Base-by-base conservation (phyloP, 805 yeast species). In the Myxozyma neglecta region DNA sequence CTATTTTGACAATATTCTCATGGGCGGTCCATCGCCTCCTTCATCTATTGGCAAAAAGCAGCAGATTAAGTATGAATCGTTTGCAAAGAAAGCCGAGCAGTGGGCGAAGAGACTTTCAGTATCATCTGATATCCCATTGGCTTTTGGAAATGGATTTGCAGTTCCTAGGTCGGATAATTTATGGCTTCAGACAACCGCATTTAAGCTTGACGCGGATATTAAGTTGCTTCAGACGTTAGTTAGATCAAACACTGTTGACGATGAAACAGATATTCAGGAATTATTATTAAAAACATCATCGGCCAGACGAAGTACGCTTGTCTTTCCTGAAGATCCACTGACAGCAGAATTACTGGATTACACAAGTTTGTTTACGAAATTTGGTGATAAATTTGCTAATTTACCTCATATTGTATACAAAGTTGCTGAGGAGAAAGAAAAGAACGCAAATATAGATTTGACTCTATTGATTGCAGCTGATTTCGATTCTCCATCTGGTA, bases 91-190 rank as follows among this genome's bases (percentile, higher is more conserved):
- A 9, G 60, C 72, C 1, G 40, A 29, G 3, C 60, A 66, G 6
- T 77, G 79, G 79, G 46, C 61, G 9, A 56, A 63, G n/a, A 67
- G 71, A 5, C 68, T 77, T 49, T 75, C 73, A 0, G 76, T 84
- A 40, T 78, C 81, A 6, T 73, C 86, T 34, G 68, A 69, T 0
- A 70, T 72, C 0, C 85, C 93, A 0, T 72, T 81, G 0, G 75
- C 90, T 3, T 79, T 90, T 53, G 83, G 84, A 35, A 88, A 93
- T 72, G 98, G 98, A 48, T 85, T 86, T 6, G 80, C 88, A 16
- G 75, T 78, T 61, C 80, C 79, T 2, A 78, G 86, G 66, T 77
- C 74, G 42, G 74, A 79, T 0, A 76, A 79, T 53, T 66, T 51
- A n/a, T 73, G 76, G 77, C 60, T 68, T 10, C 67, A 65, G 36